Percentiles rank a stretch among this genome's conserved stretches.
Evolutionary conservation across 495 filamentous ascomycete species (phyloP).

Genomic region (Podospora bellae-mahoneyi): DNA sequence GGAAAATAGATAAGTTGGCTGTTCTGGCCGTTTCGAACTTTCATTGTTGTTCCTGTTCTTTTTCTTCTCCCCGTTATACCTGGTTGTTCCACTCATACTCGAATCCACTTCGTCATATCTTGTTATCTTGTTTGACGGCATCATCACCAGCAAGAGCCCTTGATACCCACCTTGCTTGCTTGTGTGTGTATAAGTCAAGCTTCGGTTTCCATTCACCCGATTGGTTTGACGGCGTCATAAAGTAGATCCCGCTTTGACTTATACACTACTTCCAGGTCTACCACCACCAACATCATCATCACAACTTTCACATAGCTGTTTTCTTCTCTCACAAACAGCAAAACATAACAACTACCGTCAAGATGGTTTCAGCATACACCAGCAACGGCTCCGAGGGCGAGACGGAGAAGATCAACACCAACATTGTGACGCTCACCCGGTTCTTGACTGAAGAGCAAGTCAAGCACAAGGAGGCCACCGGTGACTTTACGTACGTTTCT

Average conservation of each 20-base stretch:
- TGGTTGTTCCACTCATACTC: background rate
- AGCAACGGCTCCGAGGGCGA: conserved; percentile 39
- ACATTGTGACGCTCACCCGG: conserved; percentile 91
- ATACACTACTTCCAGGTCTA: background rate
- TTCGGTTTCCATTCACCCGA: conserved; percentile 9
- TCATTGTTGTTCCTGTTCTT: conserved; percentile 3
- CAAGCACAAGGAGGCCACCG: conserved; percentile 90
- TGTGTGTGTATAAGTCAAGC: background rate
- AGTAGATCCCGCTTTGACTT: background rate
- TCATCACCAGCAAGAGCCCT: background rate
- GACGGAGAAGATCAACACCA: conserved; percentile 80
- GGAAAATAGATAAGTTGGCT: background rate
- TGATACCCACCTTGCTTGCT: background rate
- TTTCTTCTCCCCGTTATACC: background rate
- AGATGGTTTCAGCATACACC: conserved; percentile 25
- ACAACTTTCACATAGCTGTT: background rate
- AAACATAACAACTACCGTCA: conserved; percentile 10
- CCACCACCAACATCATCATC: background rate
- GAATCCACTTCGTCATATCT: background rate
- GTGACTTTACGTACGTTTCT: conserved; percentile 85
- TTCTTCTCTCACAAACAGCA: background rate
- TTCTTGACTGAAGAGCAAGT: conserved; percentile 94
- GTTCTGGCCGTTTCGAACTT: background rate
- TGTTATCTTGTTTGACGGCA: background rate
- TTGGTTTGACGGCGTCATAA: conserved; percentile 1